phyloP scores from a whole-genome alignment of 2,329 filamentous ascomycete genomes.

The Biscogniauxia marginata region DNA sequence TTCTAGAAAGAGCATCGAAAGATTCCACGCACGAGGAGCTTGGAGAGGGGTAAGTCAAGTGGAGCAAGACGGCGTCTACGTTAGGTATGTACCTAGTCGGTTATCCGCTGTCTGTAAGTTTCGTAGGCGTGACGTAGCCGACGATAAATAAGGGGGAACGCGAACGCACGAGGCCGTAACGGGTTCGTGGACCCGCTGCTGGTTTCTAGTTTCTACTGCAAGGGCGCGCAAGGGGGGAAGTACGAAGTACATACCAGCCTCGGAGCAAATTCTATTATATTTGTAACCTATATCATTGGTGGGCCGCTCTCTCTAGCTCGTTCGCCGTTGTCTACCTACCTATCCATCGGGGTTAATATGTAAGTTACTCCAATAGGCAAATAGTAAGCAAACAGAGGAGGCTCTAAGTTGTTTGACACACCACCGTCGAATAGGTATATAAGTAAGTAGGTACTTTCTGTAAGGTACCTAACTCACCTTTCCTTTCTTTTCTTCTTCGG shows the following conservation, averaged over 20 bases:
- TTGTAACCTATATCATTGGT: too few species aligned
- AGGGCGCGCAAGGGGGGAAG: neutral
- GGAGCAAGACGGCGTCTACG: neutral
- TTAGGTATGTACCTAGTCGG: neutral
- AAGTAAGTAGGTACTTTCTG: too few species aligned
- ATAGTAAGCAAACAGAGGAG: neutral
- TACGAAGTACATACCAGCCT: neutral
- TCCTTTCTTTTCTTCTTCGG: neutral
- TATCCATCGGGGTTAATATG: too few species aligned
- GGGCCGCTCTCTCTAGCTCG: too few species aligned
- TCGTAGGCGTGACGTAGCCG: neutral
- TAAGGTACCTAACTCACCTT: too few species aligned
- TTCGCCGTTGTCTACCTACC: too few species aligned
- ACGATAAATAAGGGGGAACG: neutral
- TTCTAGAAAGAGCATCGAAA: neutral
- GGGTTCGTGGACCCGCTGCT: neutral
- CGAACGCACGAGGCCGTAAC: constrained; percentile 1
- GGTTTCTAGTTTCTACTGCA: neutral
- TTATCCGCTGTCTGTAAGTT: neutral
- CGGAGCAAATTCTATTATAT: too few species aligned
- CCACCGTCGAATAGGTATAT: too few species aligned
- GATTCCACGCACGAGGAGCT: neutral
- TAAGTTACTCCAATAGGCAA: neutral
- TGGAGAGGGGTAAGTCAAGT: neutral
- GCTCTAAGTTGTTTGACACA: too few species aligned